Evolutionary conservation across 768 basidiomycete species (phyloP), one percentile per base, ranked within the genome.

Genomic region (Phylloporus scabripes): DNA sequence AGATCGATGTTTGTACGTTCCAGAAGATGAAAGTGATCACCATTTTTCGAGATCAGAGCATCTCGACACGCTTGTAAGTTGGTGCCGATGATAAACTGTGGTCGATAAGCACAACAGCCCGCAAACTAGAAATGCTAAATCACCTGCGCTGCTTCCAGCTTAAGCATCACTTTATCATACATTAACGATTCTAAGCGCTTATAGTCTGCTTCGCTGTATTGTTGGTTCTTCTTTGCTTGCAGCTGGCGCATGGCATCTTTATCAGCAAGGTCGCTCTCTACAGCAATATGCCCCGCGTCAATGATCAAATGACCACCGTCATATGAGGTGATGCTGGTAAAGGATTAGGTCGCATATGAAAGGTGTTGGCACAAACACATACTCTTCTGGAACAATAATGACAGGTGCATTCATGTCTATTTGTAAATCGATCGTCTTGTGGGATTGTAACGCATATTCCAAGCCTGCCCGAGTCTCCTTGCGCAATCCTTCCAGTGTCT

Each of bases 301-400:
- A 98, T 74, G 14, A 98, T 81, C 45, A 98, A 76, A 63, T 96
- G 88, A 59, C 81, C 91, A 70, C 92, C 87, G 18, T 81, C 69
- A 51, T 79, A 76, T 7, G 81, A 81, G 3, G 84, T 86, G 43
- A 97, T 79, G 56, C 92, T 95, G 49, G 50, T 46, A 31, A 34
- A 52, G 20, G n/a, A 48, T 52, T 37, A 58, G 55, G 10, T 39
- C 9, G 29, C n/a, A 46, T 17, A 34, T 14, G n/a, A 36, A 41
- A 37, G 65, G 73, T 48, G 26, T 18, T 1, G 23, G 39, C 18
- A 26, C 45, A 44, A 50, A 39, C 8, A 41, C 67, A 43, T 62
- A 93, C 92, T 91, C 83, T 71, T 98, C 95, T 1, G 96, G 96
- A 45, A 98, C 79, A 59, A 99, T 92, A 62, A 99, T 96, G 57